phyloP scores from a whole-genome alignment of 2,329 filamentous ascomycete genomes.

The Aurifilum marmelostoma region DNA sequence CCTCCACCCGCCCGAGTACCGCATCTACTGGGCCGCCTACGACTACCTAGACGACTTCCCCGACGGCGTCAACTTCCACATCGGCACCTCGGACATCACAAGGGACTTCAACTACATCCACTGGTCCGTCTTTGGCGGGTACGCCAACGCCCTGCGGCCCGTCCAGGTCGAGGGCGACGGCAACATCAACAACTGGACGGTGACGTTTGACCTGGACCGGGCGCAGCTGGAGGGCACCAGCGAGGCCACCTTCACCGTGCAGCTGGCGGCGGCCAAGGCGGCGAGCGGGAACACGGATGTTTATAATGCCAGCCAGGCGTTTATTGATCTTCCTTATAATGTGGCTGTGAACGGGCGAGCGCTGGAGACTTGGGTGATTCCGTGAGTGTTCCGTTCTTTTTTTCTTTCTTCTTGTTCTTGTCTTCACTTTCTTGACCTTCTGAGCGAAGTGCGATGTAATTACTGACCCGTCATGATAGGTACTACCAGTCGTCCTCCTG shows the following conservation, averaged over 20 bases:
- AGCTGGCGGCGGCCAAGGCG: conserved; percentile 65
- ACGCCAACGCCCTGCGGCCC: conserved; percentile 51
- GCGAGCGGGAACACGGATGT: conserved; percentile 65
- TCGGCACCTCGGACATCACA: conserved; percentile 54
- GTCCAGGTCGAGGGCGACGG: conserved; percentile 47
- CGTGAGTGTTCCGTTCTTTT: conserved; percentile 41
- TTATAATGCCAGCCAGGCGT: conserved; percentile 56
- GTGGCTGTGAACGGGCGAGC: conserved; percentile 46
- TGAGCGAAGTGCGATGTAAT: no score
- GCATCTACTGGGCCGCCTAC: conserved; percentile 64
- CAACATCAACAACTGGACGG: conserved; percentile 62
- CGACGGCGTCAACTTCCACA: conserved; percentile 58
- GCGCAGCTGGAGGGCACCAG: conserved; percentile 46
- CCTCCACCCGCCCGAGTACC: conserved; percentile 58
- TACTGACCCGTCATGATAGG: conserved; percentile 32
- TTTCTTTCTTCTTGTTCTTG: neutral
- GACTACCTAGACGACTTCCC: conserved; percentile 65
- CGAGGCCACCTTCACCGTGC: conserved; percentile 62
- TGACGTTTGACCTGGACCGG: conserved; percentile 53
- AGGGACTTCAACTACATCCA: conserved; percentile 66
- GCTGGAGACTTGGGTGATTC: conserved; percentile 59
- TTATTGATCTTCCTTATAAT: conserved; percentile 55
- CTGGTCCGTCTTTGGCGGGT: conserved; percentile 65
- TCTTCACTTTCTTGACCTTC: no score
- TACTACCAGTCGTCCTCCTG: conserved; percentile 63